Evolutionary conservation across 2,329 filamentous ascomycete species (phyloP).

Genomic region (Neonectria magnoliae): DNA sequence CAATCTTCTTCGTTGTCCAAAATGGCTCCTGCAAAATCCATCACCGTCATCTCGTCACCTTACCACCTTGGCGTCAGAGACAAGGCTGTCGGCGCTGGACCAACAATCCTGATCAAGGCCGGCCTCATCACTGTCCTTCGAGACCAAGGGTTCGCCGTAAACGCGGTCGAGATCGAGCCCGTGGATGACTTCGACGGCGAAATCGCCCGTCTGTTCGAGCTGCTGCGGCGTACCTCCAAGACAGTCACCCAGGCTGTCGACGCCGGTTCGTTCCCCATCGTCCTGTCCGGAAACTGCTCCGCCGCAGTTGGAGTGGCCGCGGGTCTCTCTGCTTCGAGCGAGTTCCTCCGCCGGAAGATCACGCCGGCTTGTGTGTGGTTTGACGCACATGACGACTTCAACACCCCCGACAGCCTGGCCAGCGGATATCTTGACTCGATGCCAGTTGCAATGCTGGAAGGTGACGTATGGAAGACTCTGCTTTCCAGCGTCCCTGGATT

Average conservation of each 20-base stretch:
- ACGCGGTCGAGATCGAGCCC: conserved; percentile 37
- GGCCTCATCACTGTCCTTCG: conserved; percentile 44
- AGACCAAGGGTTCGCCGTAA: conserved; percentile 36
- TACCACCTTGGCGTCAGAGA: conserved; percentile 52
- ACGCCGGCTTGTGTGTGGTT: conserved; percentile 52
- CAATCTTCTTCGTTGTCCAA: background rate
- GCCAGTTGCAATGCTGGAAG: conserved; percentile 41
- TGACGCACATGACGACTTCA: conserved; percentile 55
- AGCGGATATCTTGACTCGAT: conserved; percentile 45
- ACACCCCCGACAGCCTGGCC: conserved; percentile 39
- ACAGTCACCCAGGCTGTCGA: conserved; percentile 43
- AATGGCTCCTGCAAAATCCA: conserved; percentile 31
- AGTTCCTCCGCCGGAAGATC: background rate
- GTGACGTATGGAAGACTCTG: conserved; percentile 39
- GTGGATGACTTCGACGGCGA: conserved; percentile 52
- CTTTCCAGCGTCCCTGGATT: conserved; percentile 36
- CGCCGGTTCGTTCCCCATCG: conserved; percentile 47
- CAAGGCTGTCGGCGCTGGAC: conserved; percentile 51
- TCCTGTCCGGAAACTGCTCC: conserved; percentile 53
- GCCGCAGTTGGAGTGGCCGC: conserved; percentile 49
- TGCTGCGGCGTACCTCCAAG: conserved; percentile 49
- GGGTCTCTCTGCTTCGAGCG: conserved; percentile 39
- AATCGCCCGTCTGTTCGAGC: conserved; percentile 51
- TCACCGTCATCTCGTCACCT: conserved; percentile 51
- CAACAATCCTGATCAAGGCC: conserved; percentile 43